A percentile compares a stretch with the other conserved stretches of the same genome.
Conservation (phyloP, 805 yeast genomes). For the Yarrowia sp. region DNA sequence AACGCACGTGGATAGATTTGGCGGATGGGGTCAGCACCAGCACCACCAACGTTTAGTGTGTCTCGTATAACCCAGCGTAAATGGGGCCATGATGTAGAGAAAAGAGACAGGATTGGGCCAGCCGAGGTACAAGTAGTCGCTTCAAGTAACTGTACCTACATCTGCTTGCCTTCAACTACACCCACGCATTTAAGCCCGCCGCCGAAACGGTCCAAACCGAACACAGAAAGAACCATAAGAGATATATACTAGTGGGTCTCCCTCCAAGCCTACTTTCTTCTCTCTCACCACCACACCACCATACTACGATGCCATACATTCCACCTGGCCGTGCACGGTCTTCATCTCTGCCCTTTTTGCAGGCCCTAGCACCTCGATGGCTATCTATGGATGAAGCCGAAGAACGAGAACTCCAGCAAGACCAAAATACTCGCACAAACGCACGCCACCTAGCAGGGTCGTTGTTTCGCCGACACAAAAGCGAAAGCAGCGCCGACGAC, state of each 20-base stretch:
- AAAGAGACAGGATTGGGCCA: no score
- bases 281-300: neutral
- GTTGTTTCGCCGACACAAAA: neutral
- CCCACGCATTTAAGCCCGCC: neutral
- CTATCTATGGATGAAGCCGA: constrained; percentile 13
- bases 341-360: neutral
- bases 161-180: no score
- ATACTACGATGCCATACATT: constrained; percentile 3
- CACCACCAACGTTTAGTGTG: no score
- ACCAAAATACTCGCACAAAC: neutral
- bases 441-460: neutral
- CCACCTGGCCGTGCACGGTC: neutral
- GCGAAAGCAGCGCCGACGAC: neutral
- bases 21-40: no score
- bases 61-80: no score
- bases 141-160: no score
- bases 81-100: no score
- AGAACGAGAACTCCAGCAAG: neutral
- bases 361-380: neutral
- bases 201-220: neutral
- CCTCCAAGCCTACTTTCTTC: neutral
- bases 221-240: neutral
- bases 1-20: no score
- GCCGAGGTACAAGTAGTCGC: no score
- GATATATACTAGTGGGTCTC: no score